phyloP scores from a whole-genome alignment of 148 eudicot species.

The Chenopodium suecicum region DNA sequence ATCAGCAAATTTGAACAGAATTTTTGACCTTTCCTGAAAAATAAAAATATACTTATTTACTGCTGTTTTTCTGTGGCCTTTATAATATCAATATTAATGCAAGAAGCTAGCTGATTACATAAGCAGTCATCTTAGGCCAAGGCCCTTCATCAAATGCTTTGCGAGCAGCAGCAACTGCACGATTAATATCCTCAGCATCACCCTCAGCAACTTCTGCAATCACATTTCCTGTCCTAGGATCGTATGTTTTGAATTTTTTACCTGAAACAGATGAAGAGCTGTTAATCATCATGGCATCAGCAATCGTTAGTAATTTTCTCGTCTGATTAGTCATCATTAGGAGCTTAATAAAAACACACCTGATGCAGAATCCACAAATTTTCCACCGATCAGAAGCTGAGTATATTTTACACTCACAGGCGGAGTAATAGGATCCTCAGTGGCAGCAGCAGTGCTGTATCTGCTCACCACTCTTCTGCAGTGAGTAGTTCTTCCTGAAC shows the following conservation, averaged over 20 bases:
- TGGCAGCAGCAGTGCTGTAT: constrained; percentile 52
- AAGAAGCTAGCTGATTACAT: constrained; percentile 39
- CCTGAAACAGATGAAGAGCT: constrained; percentile 35
- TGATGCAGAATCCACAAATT: constrained; percentile 66
- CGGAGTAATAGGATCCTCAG: constrained; percentile 57
- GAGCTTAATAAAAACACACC: constrained; percentile 27
- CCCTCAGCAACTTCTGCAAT: constrained; percentile 81
- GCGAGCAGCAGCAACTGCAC: constrained; percentile 84
- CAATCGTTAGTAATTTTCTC: neutral
- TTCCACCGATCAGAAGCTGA: constrained; percentile 64
- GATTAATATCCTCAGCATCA: constrained; percentile 67
- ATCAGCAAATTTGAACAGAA: constrained; percentile 64
- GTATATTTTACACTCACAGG: constrained; percentile 54
- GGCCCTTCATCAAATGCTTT: constrained; percentile 85
- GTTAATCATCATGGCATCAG: neutral
- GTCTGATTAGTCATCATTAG: neutral
- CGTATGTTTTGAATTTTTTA: constrained; percentile 57
- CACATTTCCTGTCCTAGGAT: constrained; percentile 78
- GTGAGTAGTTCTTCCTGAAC: constrained; percentile 33
- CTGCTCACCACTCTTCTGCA: constrained; percentile 32
- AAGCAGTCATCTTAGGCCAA: constrained; percentile 86
- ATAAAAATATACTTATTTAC: neutral
- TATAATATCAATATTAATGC: neutral
- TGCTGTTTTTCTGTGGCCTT: neutral
- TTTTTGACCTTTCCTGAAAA: constrained; percentile 55